phyloP scores from a whole-genome alignment of 768 basidiomycete genomes.

The Amanita brunnescens region DNA sequence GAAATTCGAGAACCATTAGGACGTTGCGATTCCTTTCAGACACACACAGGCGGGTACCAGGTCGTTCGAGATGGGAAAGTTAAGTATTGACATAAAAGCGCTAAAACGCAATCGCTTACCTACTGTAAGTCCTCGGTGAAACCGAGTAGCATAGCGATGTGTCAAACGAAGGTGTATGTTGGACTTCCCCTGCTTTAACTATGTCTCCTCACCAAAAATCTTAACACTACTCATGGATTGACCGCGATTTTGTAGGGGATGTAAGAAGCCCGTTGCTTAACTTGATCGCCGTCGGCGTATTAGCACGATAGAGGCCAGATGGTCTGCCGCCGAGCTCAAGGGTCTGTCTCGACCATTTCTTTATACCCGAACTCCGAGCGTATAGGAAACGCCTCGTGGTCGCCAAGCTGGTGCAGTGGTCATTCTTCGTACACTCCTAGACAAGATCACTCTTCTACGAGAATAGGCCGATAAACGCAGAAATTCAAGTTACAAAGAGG shows the following conservation, averaged over 20 bases:
- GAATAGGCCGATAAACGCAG: constrained; percentile 4
- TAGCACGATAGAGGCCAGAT: neutral
- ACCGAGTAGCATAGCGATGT: neutral
- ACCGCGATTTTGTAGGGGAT: neutral
- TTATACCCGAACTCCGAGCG: neutral
- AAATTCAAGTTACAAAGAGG: neutral
- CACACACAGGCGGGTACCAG: neutral
- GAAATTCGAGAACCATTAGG: neutral
- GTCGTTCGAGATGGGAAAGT: neutral
- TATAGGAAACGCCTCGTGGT: neutral
- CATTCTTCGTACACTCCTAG: neutral
- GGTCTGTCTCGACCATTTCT: neutral
- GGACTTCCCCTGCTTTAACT: neutral
- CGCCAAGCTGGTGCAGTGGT: neutral
- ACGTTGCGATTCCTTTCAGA: too few species aligned
- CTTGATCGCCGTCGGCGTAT: constrained; percentile 6
- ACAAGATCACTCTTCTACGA: neutral
- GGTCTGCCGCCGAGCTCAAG: neutral
- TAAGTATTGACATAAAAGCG: neutral
- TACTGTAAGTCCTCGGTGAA: constrained; percentile 8
- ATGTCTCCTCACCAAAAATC: neutral
- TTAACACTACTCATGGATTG: neutral
- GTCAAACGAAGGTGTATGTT: neutral
- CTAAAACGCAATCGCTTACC: neutral
- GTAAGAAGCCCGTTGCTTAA: neutral